Base-by-base conservation (phyloP, 768 basidiomycete species). In the Tylopilus intermedius region DNA sequence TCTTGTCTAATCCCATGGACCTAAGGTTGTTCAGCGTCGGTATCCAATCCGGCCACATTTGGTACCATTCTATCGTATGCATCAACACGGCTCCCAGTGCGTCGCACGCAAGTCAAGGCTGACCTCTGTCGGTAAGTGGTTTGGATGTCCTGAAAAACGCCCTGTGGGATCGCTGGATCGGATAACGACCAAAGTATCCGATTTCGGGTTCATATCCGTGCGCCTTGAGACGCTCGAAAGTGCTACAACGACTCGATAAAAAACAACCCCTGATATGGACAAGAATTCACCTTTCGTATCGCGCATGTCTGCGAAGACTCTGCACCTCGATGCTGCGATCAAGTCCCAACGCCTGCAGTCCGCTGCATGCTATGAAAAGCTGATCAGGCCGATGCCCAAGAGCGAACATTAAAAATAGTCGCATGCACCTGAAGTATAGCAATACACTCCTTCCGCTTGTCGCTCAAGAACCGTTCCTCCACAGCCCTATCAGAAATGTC, bases 151-250 rank as follows among this genome's bases (percentile, higher is more conserved):
- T 51, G 49, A 61, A 61, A 37, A 49, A 26, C 15, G 45, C 1
- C 13, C 21, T 49, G 38, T 32, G 33, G 21, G 29, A 41, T 4
- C 35, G 15, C 13, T 29, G 27, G 8, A 61, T 29, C 2, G 13
- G 2, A 14, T 14, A 3, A 3, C 0, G 8, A 8, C 48, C 53
- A 33, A 40, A 49, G 32, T 43, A 53, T 9, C 5, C 13, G 5
- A 61, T 42, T 18, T 57, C 58, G 1, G 42, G 30, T 0, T 7
- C 14, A 30, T 52, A 61, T 47, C 58, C 58, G 18, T 48, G 42
- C 14, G 48, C 4, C 10, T 30, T 18, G 11, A 61, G 53, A 7
- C 52, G 51, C 10, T 51, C 32, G 7, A 61, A 47, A n/a, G 60
- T 60, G 4, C 60, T 61, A 32, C 2, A 2, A 22, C 13, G 33